Percentiles rank a stretch among this genome's conserved stretches.
These are phyloP conservation scores for Penicillium sp. DNA, from an alignment of 2,329 filamentous ascomycete genomes.

Conservation along the genomic window DNA sequence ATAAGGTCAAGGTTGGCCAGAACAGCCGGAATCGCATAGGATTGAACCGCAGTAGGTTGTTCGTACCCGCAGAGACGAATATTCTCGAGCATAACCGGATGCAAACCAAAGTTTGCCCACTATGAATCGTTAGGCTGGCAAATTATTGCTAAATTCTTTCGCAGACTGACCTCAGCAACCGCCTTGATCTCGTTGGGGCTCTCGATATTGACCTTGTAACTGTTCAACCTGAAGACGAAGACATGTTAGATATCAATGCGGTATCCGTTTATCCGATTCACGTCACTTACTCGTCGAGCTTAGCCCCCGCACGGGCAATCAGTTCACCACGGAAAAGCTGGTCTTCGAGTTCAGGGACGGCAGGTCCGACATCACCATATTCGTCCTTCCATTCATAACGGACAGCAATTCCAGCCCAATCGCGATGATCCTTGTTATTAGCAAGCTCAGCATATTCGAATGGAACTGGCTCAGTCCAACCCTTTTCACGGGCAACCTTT, in stretches of 20 bases:
- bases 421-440: conserved; percentile 27
- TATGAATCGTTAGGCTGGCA: conserved; percentile 33
- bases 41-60: conserved; percentile 80
- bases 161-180: conserved; percentile 10
- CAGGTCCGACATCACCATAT: conserved; percentile 79
- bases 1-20: conserved; percentile 77
- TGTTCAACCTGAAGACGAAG: conserved; percentile 13
- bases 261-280: not conserved
- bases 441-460: conserved; percentile 40
- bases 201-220: conserved; percentile 9
- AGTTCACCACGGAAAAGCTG: conserved; percentile 66
- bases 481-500: conserved; percentile 37
- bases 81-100: conserved; percentile 80
- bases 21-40: conserved; percentile 79
- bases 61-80: conserved; percentile 70
- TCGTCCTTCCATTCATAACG: conserved; percentile 85
- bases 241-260: not conserved
- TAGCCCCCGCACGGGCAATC: conserved; percentile 57
- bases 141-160: not conserved
- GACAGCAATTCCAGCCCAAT: conserved; percentile 58
- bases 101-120: conserved; percentile 78
- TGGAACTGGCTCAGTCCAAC: conserved; percentile 39
- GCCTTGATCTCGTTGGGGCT: conserved; percentile 12
- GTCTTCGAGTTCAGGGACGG: conserved; percentile 67
- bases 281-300: conserved; percentile 61